Evolutionary conservation across 176 grass and related monocot species (phyloP), one percentile per base, ranked within the genome.

Genomic region (Cenchrus americanus): DNA sequence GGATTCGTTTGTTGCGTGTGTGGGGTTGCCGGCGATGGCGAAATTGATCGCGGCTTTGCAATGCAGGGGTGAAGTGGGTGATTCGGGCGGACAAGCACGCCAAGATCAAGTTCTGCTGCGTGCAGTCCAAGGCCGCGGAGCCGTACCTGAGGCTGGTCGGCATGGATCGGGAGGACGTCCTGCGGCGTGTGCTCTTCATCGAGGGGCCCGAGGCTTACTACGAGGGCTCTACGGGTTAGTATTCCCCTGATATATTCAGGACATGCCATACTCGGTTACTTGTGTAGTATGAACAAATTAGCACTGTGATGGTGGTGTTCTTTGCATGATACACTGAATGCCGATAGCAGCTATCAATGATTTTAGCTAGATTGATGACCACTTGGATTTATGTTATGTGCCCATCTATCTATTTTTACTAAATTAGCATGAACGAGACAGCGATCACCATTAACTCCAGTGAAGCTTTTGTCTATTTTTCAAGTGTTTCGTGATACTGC

Each of bases 41-140:
- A 21, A 74, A 57, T 66, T 60, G n/a, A 32, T 57, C 26, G 17
- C 15, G 17, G 10, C 41, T 57, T 47, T 51, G 73, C 66, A 79
- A 72, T 89, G 76, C 42, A 97, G 95, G 95, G 75, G 92, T 97
- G 18, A 93, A 91, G 55, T 91, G 92, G 90, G 76, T 97, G 73
- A 94, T 94, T 66, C 94, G 81, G 83, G 71, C 79, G 5, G 95
- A 97, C 71, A 93, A 88, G 62, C 84, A 94, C 64, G 78, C 88
- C 74, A 97, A 97, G 92, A 97, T 97, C 82, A 97, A 82, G 76
- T 97, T 97, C 78, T 97, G 95, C 55, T 93, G 95, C 91, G 52
- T 97, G 79, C 95, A 97, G 78, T 97, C 95, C 30, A 94, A 87
- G 79, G 82, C 95, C 11, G 95, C 95, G 21, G 92, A 97, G 71